Evolutionary conservation across 192 early-diverging fungal species (phyloP).

Genomic region (Entophlyctis luteolus): DNA sequence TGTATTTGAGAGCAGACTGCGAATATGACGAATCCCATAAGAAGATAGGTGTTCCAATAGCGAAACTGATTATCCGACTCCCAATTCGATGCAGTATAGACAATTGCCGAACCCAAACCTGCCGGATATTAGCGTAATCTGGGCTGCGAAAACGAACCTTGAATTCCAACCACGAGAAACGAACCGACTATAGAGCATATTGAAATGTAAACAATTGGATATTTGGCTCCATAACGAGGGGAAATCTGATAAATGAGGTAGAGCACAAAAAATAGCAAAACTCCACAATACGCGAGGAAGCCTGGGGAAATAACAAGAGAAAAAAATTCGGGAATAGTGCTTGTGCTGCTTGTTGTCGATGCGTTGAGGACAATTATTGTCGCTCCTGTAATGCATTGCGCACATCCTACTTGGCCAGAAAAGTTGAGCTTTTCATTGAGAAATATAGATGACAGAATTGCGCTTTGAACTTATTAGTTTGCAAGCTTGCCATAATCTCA

Average conservation of each 20-base stretch:
- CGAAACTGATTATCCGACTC: conserved; percentile 55
- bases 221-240: conserved; percentile 56
- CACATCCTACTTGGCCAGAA: conserved; percentile 60
- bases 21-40: conserved; percentile 50
- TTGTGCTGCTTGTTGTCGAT: conserved; percentile 38
- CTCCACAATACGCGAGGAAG: conserved; percentile 50
- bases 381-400: conserved; percentile 69
- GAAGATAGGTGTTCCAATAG: conserved; percentile 59
- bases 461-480: conserved; percentile 22
- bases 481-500: conserved; percentile 33
- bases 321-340: conserved; percentile 47
- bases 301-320: conserved; percentile 52
- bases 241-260: conserved; percentile 52
- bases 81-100: conserved; percentile 47
- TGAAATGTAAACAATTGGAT: conserved; percentile 48
- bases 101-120: conserved; percentile 58
- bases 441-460: conserved; percentile 55
- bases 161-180: conserved; percentile 56
- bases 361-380: conserved; percentile 49
- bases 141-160: conserved; percentile 38
- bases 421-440: conserved; percentile 55
- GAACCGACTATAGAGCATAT: conserved; percentile 59
- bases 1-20: conserved; percentile 54
- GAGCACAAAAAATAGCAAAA: conserved; percentile 38
- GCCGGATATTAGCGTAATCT: not conserved